phyloP scores from a whole-genome alignment of 805 yeast genomes.

The Lachancea lanzarotensis region DNA sequence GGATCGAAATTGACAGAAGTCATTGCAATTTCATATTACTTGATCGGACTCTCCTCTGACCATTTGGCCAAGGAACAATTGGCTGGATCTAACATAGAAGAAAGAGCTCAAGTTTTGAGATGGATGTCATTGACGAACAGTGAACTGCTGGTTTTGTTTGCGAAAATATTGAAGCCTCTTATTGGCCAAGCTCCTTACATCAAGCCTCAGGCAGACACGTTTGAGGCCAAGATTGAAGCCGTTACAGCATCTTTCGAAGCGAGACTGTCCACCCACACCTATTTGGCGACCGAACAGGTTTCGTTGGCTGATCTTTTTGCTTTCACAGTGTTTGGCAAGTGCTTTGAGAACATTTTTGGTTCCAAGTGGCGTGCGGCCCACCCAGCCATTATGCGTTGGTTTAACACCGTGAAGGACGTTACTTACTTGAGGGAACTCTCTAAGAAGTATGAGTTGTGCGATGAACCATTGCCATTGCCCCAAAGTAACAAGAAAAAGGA shows the following conservation, averaged over 20 bases:
- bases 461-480: conserved; percentile 63
- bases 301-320: conserved; percentile 60
- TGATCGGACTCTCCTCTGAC: conserved; percentile 32
- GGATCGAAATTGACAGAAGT: conserved; percentile 68
- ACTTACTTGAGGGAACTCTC: conserved; percentile 43
- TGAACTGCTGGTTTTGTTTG: conserved; percentile 49
- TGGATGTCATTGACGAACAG: conserved; percentile 75
- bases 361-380: conserved; percentile 53
- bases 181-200: conserved; percentile 66
- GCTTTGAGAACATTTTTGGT: conserved; percentile 55
- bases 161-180: conserved; percentile 51
- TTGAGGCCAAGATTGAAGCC: conserved; percentile 34
- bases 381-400: conserved; percentile 70
- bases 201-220: conserved; percentile 57
- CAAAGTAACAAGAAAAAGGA: conserved; percentile 49
- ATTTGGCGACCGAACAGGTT: conserved; percentile 61
- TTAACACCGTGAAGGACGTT: conserved; percentile 43
- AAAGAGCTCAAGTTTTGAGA: conserved; percentile 42
- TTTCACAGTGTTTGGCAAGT: conserved; percentile 46
- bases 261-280: conserved; percentile 55
- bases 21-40: conserved; percentile 56
- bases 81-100: conserved; percentile 41
- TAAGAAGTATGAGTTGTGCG: conserved; percentile 51
- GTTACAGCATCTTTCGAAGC: conserved; percentile 44
- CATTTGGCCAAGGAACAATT: conserved; percentile 37